A percentile compares a stretch with the other conserved stretches of the same genome.
Evolutionary conservation across 2,329 filamentous ascomycete species (phyloP).

Genomic region (Penicillium glabrum): DNA sequence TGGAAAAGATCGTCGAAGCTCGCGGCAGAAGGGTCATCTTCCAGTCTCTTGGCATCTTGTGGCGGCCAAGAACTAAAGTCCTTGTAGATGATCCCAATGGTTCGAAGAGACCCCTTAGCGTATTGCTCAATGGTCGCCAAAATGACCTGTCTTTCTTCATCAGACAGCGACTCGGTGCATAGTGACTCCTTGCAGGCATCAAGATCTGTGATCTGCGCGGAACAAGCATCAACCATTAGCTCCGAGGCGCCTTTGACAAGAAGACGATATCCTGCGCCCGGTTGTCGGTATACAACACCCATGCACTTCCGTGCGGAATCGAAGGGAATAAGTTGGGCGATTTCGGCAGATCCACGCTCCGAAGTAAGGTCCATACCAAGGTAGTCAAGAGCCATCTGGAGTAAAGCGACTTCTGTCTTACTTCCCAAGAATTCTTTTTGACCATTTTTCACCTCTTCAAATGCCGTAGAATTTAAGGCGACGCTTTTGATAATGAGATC

Average conservation of each 20-base stretch:
- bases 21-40: constrained; percentile 63
- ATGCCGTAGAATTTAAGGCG: constrained; percentile 65
- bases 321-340: constrained; percentile 70
- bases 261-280: constrained; percentile 42
- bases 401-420: constrained; percentile 73
- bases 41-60: constrained; percentile 52
- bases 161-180: constrained; percentile 25
- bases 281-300: constrained; percentile 47
- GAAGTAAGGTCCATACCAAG: constrained; percentile 67
- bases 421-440: constrained; percentile 68
- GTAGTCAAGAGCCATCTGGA: constrained; percentile 67
- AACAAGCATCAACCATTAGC: constrained; percentile 41
- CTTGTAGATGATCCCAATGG: constrained; percentile 71
- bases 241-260: constrained; percentile 52
- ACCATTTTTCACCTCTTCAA: constrained; percentile 71
- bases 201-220: constrained; percentile 34
- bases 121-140: constrained; percentile 42
- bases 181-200: constrained; percentile 25
- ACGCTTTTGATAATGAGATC: constrained; percentile 44
- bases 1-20: constrained; percentile 68
- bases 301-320: constrained; percentile 73
- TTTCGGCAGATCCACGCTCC: constrained; percentile 60
- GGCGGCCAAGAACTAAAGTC: constrained; percentile 72
- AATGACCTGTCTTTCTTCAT: constrained; percentile 27
- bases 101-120: constrained; percentile 63